Conservation (phyloP, 176 grass and related monocot genomes). For the Calamus simplicifolius region DNA sequence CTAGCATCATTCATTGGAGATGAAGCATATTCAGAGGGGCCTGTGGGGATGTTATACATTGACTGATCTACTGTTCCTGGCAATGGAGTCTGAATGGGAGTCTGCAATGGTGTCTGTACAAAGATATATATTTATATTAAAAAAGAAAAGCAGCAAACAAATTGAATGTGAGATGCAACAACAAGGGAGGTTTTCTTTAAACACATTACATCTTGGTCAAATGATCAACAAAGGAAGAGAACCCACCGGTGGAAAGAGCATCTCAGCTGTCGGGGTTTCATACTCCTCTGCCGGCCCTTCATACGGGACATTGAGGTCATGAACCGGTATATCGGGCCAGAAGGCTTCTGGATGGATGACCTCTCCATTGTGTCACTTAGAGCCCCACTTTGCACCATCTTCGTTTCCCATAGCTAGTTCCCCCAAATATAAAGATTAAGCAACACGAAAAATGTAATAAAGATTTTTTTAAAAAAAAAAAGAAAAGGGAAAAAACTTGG, state of each 20-base stretch:
- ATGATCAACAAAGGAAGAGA: too few species aligned
- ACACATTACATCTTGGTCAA: not conserved
- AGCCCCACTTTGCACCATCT: slow-evolving; percentile 91
- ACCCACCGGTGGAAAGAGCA: slow-evolving; percentile 73
- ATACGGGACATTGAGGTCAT: slow-evolving; percentile 72
- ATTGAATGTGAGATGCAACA: not conserved
- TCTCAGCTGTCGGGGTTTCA: slow-evolving; percentile 79
- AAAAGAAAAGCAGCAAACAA: not conserved
- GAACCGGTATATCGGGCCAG: slow-evolving; percentile 1
- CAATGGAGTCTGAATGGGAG: slow-evolving; percentile 76
- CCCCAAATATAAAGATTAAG: not conserved
- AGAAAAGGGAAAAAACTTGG: slow-evolving; percentile 6
- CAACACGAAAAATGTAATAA: too few species aligned
- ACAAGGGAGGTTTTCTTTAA: not conserved
- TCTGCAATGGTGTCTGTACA: slow-evolving; percentile 63
- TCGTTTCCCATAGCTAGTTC: slow-evolving; percentile 91
- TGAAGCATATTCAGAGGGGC: slow-evolving; percentile 77
- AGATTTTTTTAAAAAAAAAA: not conserved
- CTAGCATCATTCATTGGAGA: slow-evolving; percentile 68
- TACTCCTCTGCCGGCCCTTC: slow-evolving; percentile 88
- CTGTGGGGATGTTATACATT: slow-evolving; percentile 84
- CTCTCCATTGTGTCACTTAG: slow-evolving; percentile 58
- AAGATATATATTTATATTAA: not conserved
- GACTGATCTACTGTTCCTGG: slow-evolving; percentile 29
- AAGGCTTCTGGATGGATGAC: slow-evolving; percentile 1